These are phyloP conservation scores for Blastocystis sp. DNA, from an alignment of 352 stramenopile species.

Conservation along the genomic window DNA sequence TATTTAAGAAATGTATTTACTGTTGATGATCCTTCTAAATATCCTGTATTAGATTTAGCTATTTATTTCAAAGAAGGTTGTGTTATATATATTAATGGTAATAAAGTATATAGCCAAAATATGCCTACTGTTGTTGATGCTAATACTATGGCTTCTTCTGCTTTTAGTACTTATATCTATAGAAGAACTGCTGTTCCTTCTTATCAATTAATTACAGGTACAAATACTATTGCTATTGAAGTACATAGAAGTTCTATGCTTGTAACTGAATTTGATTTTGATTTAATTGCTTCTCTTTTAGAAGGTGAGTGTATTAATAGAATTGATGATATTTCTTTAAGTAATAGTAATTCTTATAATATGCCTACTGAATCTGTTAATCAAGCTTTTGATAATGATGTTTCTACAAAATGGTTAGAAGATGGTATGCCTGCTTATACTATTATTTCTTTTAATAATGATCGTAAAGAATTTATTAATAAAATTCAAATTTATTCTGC, in stretches of 20 bases:
- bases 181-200: background rate
- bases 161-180: no score
- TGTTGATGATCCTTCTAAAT: background rate
- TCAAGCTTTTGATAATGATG: slow-evolving; percentile 18
- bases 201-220: background rate
- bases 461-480: slow-evolving; percentile 33
- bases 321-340: no score
- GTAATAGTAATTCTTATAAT: no score
- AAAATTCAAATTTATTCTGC: background rate
- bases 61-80: no score
- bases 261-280: no score
- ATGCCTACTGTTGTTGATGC: background rate
- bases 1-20: background rate
- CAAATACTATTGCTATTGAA: slow-evolving; percentile 18
- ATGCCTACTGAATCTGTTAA: slow-evolving; percentile 14
- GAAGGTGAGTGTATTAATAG: no score
- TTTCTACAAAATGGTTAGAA: slow-evolving; percentile 20
- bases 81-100: slow-evolving; percentile 22
- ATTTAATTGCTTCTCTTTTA: no score
- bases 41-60: background rate
- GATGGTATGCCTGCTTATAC: slow-evolving; percentile 33
- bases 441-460: slow-evolving; percentile 21
- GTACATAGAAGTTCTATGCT: no score
- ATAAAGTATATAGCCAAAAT: slow-evolving; percentile 14
- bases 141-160: no score